A percentile compares a stretch with the other conserved stretches of the same genome.
These are phyloP conservation scores for Sechiopsis laciniata DNA, from an alignment of 306 rosid species.

Conservation along the genomic window DNA sequence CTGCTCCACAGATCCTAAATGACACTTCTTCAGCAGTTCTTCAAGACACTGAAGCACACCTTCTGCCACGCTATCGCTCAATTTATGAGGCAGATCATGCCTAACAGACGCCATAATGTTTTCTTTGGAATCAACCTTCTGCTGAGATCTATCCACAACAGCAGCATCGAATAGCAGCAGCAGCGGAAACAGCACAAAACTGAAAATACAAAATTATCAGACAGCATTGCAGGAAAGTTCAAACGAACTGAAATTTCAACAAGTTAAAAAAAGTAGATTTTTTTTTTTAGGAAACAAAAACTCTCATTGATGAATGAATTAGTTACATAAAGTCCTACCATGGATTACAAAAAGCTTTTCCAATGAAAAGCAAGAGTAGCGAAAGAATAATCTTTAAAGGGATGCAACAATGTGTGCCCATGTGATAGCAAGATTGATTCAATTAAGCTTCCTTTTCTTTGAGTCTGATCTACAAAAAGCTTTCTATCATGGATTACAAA, in stretches of 20 bases:
- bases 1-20: slow-evolving; percentile 76
- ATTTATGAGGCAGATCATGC: slow-evolving; percentile 33
- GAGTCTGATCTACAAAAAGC: no score
- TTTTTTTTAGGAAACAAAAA: no score
- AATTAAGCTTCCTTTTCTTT: no score
- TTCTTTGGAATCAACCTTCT: slow-evolving; percentile 51
- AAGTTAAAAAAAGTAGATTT: not conserved
- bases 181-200: slow-evolving; percentile 77
- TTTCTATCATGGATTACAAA: no score
- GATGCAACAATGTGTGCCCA: no score
- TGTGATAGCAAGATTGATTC: no score
- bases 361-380: no score
- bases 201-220: slow-evolving; percentile 29
- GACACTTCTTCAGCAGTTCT: slow-evolving; percentile 75
- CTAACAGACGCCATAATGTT: slow-evolving; percentile 22
- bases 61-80: slow-evolving; percentile 79
- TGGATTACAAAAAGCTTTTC: no score
- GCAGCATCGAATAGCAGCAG: slow-evolving; percentile 77
- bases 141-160: slow-evolving; percentile 52
- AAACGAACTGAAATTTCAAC: not conserved
- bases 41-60: slow-evolving; percentile 75
- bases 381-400: no score
- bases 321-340: no score
- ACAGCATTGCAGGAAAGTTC: not conserved
- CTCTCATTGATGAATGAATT: no score